Base-by-base conservation (phyloP, 2,329 filamentous ascomycete species). In the Colletotrichum tropicale region DNA sequence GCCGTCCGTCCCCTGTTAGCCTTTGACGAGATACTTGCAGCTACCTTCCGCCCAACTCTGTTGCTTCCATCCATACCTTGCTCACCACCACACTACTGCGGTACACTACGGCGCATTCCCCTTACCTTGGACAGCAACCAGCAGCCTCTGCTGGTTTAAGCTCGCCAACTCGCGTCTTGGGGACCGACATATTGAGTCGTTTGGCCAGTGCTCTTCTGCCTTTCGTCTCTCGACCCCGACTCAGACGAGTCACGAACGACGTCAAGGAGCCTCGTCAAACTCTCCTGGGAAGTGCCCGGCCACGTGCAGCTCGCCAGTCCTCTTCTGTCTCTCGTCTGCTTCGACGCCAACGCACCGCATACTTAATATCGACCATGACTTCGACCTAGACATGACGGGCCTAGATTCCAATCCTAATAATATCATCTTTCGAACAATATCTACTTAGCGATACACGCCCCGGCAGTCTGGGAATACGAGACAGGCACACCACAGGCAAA, bases 191-290 rank as follows among this genome's bases (percentile, higher is more conserved):
- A 24, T 65, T 61, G 60, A 21, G 28, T 13, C n/a, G 58, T n/a
- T 8, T 64, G 28, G 30, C 18, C 30, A 65, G 43, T 43, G 58
- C 26, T 58, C 28, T 21, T 38, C 26, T 26, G 28, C 66, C 58
- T 48, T 15, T 67, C 21, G 56, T 52, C 56, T 62, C 18, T 34
- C 13, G 18, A n/a, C 15, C n/a, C 28, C 38, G 66, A 67, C 68
- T 66, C 72, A 67, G 62, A 71, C 72, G 72, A 75, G 72, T 75
- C 72, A 72, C 69, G 68, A 58, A 62, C 68, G 68, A 67, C 62
- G 34, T 67, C 69, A 34, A 71, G 48, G 28, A 66, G 52, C 18
- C 28, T 26, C 24, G 34, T 36, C 66, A 60, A 60, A 30, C 60
- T 70, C 43, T 71, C 32, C 58, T 60, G 52, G 61, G 34, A 48